A percentile compares a stretch with the other conserved stretches of the same genome.
Conservation (phyloP, 2,329 filamentous ascomycete genomes). For the Penicillium frequentans region DNA sequence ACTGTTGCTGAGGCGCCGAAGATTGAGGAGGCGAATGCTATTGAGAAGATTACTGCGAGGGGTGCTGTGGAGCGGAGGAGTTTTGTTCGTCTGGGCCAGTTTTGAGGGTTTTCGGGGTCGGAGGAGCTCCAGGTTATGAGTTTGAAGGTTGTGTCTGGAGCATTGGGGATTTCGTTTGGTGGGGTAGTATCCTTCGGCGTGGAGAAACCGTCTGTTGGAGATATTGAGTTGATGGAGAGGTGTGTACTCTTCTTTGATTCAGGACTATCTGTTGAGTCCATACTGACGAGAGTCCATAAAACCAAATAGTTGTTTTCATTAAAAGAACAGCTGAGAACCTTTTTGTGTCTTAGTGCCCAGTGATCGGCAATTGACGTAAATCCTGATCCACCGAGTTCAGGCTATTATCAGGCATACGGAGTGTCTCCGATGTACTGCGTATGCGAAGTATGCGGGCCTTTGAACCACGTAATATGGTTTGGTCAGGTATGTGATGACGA, state of each 20-base stretch:
- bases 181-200: background rate
- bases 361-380: constrained; percentile 6
- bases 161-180: background rate
- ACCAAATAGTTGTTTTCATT: background rate
- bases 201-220: background rate
- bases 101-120: constrained; percentile 36
- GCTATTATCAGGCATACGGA: background rate
- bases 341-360: background rate
- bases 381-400: background rate
- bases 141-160: background rate
- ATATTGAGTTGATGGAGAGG: background rate
- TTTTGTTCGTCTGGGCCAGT: constrained; percentile 34
- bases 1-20: constrained; percentile 43
- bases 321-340: background rate
- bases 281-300: background rate
- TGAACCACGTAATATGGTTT: background rate
- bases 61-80: constrained; percentile 11
- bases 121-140: constrained; percentile 26
- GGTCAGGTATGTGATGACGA: background rate
- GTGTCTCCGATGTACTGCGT: background rate
- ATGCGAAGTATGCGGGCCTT: background rate
- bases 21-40: constrained; percentile 47
- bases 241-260: background rate
- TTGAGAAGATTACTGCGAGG: constrained; percentile 41
- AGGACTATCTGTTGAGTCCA: background rate